Evolutionary conservation across 116 monocot genomes (phyloP).

Genomic region (Zostera marina): DNA sequence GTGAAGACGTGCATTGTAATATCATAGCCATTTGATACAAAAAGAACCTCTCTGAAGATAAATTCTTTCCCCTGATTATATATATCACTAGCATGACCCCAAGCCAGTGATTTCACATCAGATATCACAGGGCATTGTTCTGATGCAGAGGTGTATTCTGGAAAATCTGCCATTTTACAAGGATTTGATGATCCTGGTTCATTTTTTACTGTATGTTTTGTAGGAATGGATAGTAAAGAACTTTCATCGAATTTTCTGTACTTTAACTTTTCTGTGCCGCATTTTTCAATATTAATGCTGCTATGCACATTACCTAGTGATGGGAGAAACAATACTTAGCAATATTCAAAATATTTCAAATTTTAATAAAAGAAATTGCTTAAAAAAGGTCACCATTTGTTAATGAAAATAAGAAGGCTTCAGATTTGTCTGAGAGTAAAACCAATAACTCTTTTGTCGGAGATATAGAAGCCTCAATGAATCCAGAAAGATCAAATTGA

Average conservation of each 20-base stretch:
- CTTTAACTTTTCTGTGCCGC: not conserved
- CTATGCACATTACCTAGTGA: not conserved
- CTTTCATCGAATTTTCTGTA: not conserved
- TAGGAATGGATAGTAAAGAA: slow-evolving; percentile 1
- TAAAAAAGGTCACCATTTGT: slow-evolving; percentile 11
- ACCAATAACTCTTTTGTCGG: slow-evolving; percentile 52
- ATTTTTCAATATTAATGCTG: not conserved
- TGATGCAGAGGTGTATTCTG: slow-evolving; percentile 8
- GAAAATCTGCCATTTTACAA: slow-evolving; percentile 8
- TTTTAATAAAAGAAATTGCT: not conserved
- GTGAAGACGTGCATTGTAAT: slow-evolving; percentile 63
- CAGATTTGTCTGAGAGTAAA: slow-evolving; percentile 43
- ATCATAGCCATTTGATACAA: slow-evolving; percentile 34
- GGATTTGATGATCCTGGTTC: slow-evolving; percentile 1
- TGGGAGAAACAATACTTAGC: not conserved
- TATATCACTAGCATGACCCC: slow-evolving; percentile 51
- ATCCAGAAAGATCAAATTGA: slow-evolving; percentile 44
- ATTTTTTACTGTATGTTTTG: slow-evolving; percentile 5
- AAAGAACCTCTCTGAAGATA: slow-evolving; percentile 54
- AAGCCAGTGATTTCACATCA: slow-evolving; percentile 56
- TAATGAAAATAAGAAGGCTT: slow-evolving; percentile 52
- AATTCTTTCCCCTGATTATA: slow-evolving; percentile 28
- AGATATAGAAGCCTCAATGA: slow-evolving; percentile 55
- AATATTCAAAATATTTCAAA: not conserved
- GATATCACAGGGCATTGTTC: slow-evolving; percentile 28